These are phyloP conservation scores for Gillenia trifoliata DNA, from an alignment of 306 rosid genomes.

Conservation along the genomic window DNA sequence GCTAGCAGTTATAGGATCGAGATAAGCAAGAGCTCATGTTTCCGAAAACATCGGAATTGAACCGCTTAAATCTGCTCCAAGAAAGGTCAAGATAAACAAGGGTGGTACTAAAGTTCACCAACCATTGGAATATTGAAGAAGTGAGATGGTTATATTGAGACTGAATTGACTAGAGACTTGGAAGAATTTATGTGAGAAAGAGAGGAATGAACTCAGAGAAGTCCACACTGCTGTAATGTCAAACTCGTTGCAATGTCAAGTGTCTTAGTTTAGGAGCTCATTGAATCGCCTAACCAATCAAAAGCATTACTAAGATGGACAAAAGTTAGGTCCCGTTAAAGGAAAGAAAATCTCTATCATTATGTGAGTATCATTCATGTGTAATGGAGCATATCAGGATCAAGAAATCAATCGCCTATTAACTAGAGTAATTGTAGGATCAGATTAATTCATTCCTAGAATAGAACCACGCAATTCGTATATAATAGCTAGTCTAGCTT, in stretches of 20 bases:
- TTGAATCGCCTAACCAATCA: slow-evolving; percentile 10
- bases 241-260: background rate
- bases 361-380: too few species aligned
- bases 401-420: too few species aligned
- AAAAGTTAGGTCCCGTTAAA: too few species aligned
- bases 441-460: too few species aligned
- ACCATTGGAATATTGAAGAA: background rate
- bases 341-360: too few species aligned
- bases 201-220: background rate
- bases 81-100: background rate
- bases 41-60: slow-evolving; percentile 3
- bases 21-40: background rate
- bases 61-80: background rate
- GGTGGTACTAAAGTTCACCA: background rate
- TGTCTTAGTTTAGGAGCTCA: background rate
- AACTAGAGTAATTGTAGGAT: too few species aligned
- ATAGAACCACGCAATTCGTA: too few species aligned
- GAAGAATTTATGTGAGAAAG: slow-evolving; percentile 5
- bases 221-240: accelerated
- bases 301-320: background rate
- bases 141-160: background rate
- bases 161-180: background rate
- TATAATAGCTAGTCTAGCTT: too few species aligned
- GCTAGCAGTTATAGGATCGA: background rate
- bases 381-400: too few species aligned